Evolutionary conservation across 2,329 filamentous ascomycete species (phyloP).

Genomic region (Boeremia lycopersici): DNA sequence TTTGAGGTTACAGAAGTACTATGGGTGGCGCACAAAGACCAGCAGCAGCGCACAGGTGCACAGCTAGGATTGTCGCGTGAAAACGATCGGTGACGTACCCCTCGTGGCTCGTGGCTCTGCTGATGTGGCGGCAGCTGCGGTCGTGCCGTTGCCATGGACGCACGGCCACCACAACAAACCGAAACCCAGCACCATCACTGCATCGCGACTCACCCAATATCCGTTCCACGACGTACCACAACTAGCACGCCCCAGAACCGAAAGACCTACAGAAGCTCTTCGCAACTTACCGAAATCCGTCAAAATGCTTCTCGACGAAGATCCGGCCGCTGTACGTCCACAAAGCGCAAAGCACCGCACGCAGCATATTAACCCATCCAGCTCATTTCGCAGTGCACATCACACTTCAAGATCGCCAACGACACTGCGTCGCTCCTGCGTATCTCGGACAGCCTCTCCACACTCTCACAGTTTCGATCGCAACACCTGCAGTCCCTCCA

Average conservation of each 20-base stretch:
- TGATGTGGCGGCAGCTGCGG: constrained; percentile 24
- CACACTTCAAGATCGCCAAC: constrained; percentile 92
- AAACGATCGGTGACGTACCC: constrained; percentile 43
- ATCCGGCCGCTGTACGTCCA: constrained; percentile 76
- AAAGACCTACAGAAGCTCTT: not conserved
- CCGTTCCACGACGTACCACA: not conserved
- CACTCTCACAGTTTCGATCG: constrained; percentile 82
- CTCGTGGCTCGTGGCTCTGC: constrained; percentile 24
- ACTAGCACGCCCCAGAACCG: not conserved
- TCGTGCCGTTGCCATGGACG: constrained; percentile 39
- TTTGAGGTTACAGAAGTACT: not conserved
- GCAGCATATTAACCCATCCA: constrained; percentile 45
- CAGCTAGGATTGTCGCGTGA: constrained; percentile 24
- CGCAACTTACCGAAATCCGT: not conserved
- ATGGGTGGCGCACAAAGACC: not conserved
- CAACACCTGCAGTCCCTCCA: constrained; percentile 63
- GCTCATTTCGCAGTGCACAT: constrained; percentile 90
- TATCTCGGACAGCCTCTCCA: constrained; percentile 80
- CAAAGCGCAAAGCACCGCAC: constrained; percentile 6
- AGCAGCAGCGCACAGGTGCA: not conserved
- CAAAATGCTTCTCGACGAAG: constrained; percentile 93
- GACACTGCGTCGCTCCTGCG: constrained; percentile 85
- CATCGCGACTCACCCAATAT: constrained; percentile 19
- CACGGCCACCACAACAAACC: constrained; percentile 34
- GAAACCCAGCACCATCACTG: constrained; percentile 37